Evolutionary conservation across 129 eudicot genomes (phyloP).

Genomic region (Mikania micrantha): DNA sequence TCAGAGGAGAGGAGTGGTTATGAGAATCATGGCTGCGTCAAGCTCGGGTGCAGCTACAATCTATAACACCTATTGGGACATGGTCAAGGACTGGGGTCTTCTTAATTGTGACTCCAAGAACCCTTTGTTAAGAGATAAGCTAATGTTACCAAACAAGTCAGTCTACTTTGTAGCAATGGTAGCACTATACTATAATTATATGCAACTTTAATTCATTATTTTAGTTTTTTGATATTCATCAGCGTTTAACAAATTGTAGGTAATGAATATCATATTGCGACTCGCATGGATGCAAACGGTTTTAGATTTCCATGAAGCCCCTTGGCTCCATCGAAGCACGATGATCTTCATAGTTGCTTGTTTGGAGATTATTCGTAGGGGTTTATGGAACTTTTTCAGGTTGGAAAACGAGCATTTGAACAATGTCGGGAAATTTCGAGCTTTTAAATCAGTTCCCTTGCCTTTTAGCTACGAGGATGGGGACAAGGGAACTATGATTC

Average conservation of each 20-base stretch:
- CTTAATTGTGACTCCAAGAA: constrained; percentile 26
- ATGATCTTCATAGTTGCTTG: constrained; percentile 21
- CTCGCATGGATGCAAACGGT: constrained; percentile 42
- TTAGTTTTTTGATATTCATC: neutral
- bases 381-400: constrained; percentile 38
- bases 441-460: constrained; percentile 76
- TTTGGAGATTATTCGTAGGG: constrained; percentile 36
- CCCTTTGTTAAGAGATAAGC: constrained; percentile 42
- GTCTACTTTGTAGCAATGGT: constrained; percentile 39
- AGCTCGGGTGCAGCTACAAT: constrained; percentile 30
- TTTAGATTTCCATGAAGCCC: constrained; percentile 26
- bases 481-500: constrained; percentile 42
- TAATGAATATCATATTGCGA: constrained; percentile 28
- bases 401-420: constrained; percentile 80
- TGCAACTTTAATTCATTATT: neutral
- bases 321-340: constrained; percentile 17
- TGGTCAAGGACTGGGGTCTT: constrained; percentile 39
- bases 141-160: constrained; percentile 21
- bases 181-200: neutral
- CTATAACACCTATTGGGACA: constrained; percentile 31
- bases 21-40: constrained; percentile 30
- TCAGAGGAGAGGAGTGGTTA: constrained; percentile 16
- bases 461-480: constrained; percentile 61
- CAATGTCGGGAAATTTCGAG: constrained; percentile 74
- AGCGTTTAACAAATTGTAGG: constrained; percentile 14